Percentiles rank a stretch among this genome's conserved stretches.
Conservation (phyloP, 2,329 filamentous ascomycete genomes). For the Talaromyces funiculosus region DNA sequence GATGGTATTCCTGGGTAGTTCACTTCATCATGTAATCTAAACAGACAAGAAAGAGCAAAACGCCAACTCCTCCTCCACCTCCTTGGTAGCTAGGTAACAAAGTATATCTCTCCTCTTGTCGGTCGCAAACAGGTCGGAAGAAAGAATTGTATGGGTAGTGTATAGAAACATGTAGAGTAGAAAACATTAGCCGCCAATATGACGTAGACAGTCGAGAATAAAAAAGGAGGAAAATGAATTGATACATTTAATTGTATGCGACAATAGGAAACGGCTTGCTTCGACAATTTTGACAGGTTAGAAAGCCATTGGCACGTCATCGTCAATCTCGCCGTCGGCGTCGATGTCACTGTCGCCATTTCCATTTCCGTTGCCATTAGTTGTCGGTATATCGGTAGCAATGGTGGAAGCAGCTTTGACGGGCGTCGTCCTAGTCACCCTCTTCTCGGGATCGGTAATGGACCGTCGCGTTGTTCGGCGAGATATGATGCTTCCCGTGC, state of each 20-base stretch:
- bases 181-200: background rate
- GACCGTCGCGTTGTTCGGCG: slow-evolving; percentile 12
- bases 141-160: background rate
- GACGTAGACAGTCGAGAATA: background rate
- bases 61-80: background rate
- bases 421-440: background rate
- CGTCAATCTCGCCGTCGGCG: slow-evolving; percentile 12
- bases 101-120: background rate
- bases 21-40: background rate
- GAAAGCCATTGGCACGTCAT: slow-evolving; percentile 4
- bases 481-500: slow-evolving; percentile 1
- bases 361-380: background rate
- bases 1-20: background rate
- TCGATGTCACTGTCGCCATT: slow-evolving; percentile 6
- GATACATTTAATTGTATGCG: background rate
- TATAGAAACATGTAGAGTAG: background rate
- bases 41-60: background rate
- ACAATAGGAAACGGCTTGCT: background rate
- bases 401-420: background rate
- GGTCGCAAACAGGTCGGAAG: background rate
- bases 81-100: too few relatives aligned
- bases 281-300: background rate
- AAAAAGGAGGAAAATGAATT: background rate
- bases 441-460: slow-evolving; percentile 4
- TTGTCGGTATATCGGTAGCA: background rate